These are phyloP conservation scores for Citrus unshiu DNA, from an alignment of 345 rosid genomes.

Conservation along the genomic window DNA sequence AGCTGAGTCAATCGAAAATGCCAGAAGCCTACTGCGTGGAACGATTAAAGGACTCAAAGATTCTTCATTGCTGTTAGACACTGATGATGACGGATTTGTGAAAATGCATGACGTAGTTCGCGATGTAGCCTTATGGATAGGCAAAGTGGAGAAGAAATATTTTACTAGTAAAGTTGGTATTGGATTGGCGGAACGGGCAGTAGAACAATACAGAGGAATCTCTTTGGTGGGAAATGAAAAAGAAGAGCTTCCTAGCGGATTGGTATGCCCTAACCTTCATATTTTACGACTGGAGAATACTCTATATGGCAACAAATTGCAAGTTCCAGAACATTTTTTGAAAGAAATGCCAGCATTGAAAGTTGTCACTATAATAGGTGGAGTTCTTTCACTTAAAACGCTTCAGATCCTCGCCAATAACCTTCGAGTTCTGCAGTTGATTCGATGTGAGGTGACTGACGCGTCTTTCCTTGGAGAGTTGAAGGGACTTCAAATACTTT, in stretches of 20 bases:
- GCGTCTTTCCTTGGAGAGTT: not conserved
- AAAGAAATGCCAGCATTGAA: not conserved
- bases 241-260: not conserved
- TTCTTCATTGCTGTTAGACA: not conserved
- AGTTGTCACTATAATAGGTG: not conserved
- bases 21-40: not conserved
- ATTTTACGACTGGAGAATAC: not conserved
- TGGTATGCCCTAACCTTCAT: slow-evolving; percentile 2
- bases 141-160: not conserved
- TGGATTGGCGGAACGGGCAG: slow-evolving; percentile 1
- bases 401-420: not conserved
- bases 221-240: not conserved
- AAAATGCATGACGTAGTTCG: slow-evolving; percentile 14
- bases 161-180: not conserved
- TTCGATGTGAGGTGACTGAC: not conserved
- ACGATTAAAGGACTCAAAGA: not conserved
- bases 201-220: not conserved
- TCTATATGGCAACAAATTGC: too few relatives aligned
- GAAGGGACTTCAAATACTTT: not conserved
- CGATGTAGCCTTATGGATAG: not conserved
- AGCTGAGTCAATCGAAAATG: not conserved
- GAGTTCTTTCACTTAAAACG: not conserved
- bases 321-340: too few relatives aligned
- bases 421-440: not conserved
- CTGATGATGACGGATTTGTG: not conserved